Percentiles rank a stretch among this genome's conserved stretches.
Conservation (phyloP, 75 land plant genomes). For the Sequoia sempervirens region DNA sequence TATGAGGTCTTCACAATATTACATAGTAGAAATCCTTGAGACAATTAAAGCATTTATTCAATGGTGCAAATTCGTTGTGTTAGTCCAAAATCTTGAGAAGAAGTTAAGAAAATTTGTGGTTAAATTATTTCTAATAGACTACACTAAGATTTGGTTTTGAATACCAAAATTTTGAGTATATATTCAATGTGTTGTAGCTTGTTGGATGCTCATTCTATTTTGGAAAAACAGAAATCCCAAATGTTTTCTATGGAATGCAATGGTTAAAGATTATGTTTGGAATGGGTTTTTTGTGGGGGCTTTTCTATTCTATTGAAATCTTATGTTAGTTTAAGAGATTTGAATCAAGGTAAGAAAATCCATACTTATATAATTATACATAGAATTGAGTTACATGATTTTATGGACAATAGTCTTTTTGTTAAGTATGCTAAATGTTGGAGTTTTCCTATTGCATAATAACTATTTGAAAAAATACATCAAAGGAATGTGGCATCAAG, state of each 20-base stretch:
- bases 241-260: constrained; percentile 41
- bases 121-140: constrained; percentile 18
- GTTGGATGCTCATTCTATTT: constrained; percentile 10
- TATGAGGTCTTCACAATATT: neutral
- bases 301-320: constrained; percentile 34
- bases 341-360: constrained; percentile 21
- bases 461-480: constrained; percentile 40
- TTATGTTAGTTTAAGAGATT: constrained; percentile 15
- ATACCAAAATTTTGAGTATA: constrained; percentile 28
- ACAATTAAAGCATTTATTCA: neutral
- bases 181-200: constrained; percentile 24
- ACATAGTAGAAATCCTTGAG: neutral
- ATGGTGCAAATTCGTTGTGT: constrained; percentile 17
- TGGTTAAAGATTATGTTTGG: constrained; percentile 32
- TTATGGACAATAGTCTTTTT: constrained; percentile 29
- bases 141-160: constrained; percentile 23
- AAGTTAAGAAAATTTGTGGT: constrained; percentile 25
- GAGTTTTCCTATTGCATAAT: constrained; percentile 23
- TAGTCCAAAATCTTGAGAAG: constrained; percentile 9
- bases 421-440: constrained; percentile 34
- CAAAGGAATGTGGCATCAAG: constrained; percentile 1
- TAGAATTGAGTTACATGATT: constrained; percentile 29
- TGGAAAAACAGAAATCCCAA: constrained; percentile 10
- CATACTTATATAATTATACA: constrained; percentile 26
- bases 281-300: constrained; percentile 11